phyloP scores from a whole-genome alignment of 805 yeast genomes.

The Zygotorulaspora chibaensis region DNA sequence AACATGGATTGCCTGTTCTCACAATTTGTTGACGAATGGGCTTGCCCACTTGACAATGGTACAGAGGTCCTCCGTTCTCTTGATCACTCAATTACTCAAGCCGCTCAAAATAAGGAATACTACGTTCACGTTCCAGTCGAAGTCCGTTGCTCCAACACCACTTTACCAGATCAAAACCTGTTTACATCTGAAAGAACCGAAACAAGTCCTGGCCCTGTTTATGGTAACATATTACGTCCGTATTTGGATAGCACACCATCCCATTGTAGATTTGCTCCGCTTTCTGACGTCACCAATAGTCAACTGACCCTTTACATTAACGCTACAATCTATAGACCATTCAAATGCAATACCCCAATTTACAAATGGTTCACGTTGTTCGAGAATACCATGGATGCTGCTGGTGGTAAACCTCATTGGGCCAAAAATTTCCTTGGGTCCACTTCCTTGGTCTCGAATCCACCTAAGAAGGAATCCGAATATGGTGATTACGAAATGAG shows the following conservation, averaged over 20 bases:
- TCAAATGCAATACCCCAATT: conserved; percentile 65
- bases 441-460: conserved; percentile 32
- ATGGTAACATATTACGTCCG: conserved; percentile 81
- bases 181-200: conserved; percentile 49
- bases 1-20: conserved; percentile 94
- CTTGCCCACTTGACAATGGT: conserved; percentile 81
- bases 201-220: conserved; percentile 69
- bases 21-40: conserved; percentile 96
- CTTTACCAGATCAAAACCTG: conserved; percentile 40
- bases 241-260: conserved; percentile 75
- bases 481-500: conserved; percentile 65
- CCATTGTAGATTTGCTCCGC: conserved; percentile 48
- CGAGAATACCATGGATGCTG: conserved; percentile 69
- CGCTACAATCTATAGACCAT: conserved; percentile 97
- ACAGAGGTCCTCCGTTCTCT: conserved; percentile 65
- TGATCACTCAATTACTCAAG: conserved; percentile 55
- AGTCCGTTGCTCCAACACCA: conserved; percentile 87
- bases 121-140: conserved; percentile 95
- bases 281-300: conserved; percentile 49
- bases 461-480: conserved; percentile 36
- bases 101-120: conserved; percentile 56
- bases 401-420: conserved; percentile 97
- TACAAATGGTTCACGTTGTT: conserved; percentile 79
- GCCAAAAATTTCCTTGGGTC: conserved; percentile 88
- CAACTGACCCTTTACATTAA: conserved; percentile 83